Conservation (phyloP, 2,329 filamentous ascomycete species). For the Aspergillus sp. region DNA sequence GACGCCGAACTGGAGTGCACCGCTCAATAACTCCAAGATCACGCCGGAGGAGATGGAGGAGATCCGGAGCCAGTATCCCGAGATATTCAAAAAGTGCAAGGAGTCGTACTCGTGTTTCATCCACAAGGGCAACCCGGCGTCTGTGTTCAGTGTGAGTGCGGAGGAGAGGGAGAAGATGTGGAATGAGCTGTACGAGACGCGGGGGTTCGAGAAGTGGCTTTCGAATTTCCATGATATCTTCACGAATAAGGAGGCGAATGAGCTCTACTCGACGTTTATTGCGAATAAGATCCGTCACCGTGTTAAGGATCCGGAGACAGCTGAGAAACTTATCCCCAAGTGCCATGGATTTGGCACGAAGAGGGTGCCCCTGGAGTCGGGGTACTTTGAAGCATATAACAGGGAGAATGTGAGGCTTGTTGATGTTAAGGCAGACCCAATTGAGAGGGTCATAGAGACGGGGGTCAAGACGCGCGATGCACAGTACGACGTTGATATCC, state of each 20-base stretch:
- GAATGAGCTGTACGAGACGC: slow-evolving; percentile 50
- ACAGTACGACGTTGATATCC: not conserved
- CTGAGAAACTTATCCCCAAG: slow-evolving; percentile 54
- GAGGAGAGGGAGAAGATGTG: slow-evolving; percentile 54
- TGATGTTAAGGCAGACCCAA: slow-evolving; percentile 45
- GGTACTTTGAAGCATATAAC: slow-evolving; percentile 53
- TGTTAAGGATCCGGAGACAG: slow-evolving; percentile 50
- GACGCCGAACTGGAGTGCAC: slow-evolving; percentile 65
- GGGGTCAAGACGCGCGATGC: slow-evolving; percentile 42
- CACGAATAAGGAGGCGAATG: slow-evolving; percentile 49
- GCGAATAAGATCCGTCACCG: slow-evolving; percentile 51
- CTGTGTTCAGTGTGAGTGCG: slow-evolving; percentile 55
- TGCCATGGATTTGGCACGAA: slow-evolving; percentile 58
- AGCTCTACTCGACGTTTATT: slow-evolving; percentile 59
- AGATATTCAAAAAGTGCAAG: slow-evolving; percentile 55
- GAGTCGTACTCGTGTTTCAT: slow-evolving; percentile 60
- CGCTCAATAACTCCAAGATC: slow-evolving; percentile 46
- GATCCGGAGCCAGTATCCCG: slow-evolving; percentile 36
- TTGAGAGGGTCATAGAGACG: slow-evolving; percentile 39
- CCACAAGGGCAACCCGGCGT: slow-evolving; percentile 56
- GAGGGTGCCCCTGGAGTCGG: slow-evolving; percentile 48
- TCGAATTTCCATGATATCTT: slow-evolving; percentile 56
- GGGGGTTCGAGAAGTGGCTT: slow-evolving; percentile 59
- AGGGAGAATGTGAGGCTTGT: slow-evolving; percentile 49
- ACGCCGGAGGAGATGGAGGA: not conserved